Evolutionary conservation across 169 alveolate species (phyloP).

Genomic region (Besnoitia besnoiti): DNA sequence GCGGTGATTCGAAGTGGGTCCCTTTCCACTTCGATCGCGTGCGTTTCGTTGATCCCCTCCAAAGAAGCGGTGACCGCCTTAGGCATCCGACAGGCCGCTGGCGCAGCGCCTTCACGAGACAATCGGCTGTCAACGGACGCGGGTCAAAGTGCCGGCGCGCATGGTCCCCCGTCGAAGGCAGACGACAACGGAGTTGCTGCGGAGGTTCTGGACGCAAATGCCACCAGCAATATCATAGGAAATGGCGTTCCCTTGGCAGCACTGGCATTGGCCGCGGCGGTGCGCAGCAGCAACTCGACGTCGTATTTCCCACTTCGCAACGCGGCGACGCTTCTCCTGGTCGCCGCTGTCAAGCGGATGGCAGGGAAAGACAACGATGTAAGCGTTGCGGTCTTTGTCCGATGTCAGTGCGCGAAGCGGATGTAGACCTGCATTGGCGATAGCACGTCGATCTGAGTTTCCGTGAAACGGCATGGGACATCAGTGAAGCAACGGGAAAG

Average conservation of each 20-base stretch:
- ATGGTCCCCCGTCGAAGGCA: not conserved
- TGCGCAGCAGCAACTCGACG: not conserved
- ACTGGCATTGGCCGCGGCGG: not conserved
- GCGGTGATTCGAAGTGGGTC: not conserved
- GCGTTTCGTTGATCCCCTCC: not conserved
- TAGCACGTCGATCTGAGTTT: too few relatives aligned
- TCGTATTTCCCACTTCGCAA: constrained; percentile 10
- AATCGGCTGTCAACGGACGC: not conserved
- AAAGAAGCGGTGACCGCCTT: not conserved
- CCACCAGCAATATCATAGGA: not conserved
- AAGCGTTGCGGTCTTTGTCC: too few relatives aligned
- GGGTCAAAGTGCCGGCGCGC: not conserved
- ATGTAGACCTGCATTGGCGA: not conserved
- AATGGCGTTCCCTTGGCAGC: not conserved
- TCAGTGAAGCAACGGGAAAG: too few relatives aligned
- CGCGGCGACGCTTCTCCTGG: not conserved
- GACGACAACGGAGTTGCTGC: not conserved
- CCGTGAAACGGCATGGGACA: too few relatives aligned
- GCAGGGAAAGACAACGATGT: constrained; percentile 24
- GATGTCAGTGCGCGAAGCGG: not conserved
- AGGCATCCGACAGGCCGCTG: not conserved
- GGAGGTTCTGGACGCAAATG: not conserved
- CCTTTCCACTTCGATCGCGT: not conserved
- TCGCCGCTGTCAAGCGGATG: not conserved
- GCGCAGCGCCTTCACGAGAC: not conserved